A percentile compares a stretch with the other conserved stretches of the same genome.
These are phyloP conservation scores for Aureobasidium musti DNA, from an alignment of 2,329 filamentous ascomycete species.

Conservation along the genomic window DNA sequence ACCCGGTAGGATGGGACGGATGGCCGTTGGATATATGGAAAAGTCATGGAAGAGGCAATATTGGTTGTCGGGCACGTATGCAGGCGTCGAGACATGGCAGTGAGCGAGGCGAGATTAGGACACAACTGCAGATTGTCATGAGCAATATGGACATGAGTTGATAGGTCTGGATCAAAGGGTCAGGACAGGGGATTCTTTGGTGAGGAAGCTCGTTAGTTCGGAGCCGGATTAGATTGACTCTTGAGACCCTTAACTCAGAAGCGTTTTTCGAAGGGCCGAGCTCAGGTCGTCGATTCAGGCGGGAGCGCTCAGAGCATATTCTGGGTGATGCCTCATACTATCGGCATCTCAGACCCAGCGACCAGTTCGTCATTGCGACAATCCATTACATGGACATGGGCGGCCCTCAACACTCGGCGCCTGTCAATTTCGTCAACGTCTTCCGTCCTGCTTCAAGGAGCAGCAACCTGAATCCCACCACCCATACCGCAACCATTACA, in stretches of 20 bases:
- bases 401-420: slow-evolving; percentile 22
- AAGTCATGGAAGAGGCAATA: not conserved
- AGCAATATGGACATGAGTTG: too few relatives aligned
- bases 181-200: not conserved
- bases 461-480: not conserved
- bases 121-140: not conserved
- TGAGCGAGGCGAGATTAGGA: slow-evolving; percentile 5
- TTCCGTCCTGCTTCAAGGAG: slow-evolving; percentile 6
- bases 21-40: slow-evolving; percentile 27
- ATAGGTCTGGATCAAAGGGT: not conserved
- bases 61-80: not conserved
- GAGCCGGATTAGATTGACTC: slow-evolving; percentile 5
- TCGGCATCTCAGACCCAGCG: slow-evolving; percentile 22
- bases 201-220: not conserved
- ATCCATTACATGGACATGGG: slow-evolving; percentile 11
- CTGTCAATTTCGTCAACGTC: slow-evolving; percentile 13
- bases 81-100: not conserved
- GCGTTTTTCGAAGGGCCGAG: slow-evolving; percentile 4
- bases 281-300: slow-evolving; percentile 8
- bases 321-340: slow-evolving; percentile 14
- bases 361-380: slow-evolving; percentile 20
- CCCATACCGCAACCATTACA: not conserved
- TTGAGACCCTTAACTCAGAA: slow-evolving; percentile 8
- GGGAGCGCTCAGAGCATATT: slow-evolving; percentile 14
- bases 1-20: not conserved